Percentiles rank a stretch among this genome's conserved stretches.
Evolutionary conservation across 345 rosid genomes (phyloP).

Genomic region (Balakata baccata): DNA sequence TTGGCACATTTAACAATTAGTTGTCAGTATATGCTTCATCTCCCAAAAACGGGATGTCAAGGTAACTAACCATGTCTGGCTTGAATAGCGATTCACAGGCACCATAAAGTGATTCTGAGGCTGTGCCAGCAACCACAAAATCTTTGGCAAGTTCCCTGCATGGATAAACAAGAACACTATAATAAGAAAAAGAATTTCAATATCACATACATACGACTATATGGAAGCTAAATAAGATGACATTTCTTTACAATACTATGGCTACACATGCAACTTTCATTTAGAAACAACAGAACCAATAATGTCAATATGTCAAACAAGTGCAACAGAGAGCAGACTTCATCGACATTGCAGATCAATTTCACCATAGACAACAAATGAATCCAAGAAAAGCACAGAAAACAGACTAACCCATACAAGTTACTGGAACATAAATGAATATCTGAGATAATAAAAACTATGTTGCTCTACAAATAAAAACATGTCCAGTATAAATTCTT

Average conservation of each 20-base stretch:
- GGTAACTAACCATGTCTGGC: slow-evolving; percentile 73
- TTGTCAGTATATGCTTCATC: not conserved
- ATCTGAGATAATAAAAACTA: no score
- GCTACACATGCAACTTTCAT: slow-evolving; percentile 5
- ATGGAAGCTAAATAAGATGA: not conserved
- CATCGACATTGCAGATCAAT: not conserved
- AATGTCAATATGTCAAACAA: not conserved
- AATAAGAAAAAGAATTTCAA: not conserved
- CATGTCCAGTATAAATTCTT: not conserved
- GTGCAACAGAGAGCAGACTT: not conserved
- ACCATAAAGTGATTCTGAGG: slow-evolving; percentile 91
- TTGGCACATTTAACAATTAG: not conserved
- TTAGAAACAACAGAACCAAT: not conserved
- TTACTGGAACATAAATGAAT: no score
- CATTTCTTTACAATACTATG: not conserved
- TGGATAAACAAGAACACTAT: slow-evolving; percentile 1
- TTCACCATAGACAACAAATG: not conserved
- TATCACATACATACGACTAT: not conserved
- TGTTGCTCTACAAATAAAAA: not conserved
- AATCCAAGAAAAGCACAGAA: not conserved
- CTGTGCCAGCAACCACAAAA: slow-evolving; percentile 93
- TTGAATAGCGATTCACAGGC: slow-evolving; percentile 94
- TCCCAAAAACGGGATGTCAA: not conserved
- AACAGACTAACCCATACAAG: not conserved
- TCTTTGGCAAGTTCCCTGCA: slow-evolving; percentile 91